Conservation (phyloP, 2,329 filamentous ascomycete species). For the Aureobasidium sp. region DNA sequence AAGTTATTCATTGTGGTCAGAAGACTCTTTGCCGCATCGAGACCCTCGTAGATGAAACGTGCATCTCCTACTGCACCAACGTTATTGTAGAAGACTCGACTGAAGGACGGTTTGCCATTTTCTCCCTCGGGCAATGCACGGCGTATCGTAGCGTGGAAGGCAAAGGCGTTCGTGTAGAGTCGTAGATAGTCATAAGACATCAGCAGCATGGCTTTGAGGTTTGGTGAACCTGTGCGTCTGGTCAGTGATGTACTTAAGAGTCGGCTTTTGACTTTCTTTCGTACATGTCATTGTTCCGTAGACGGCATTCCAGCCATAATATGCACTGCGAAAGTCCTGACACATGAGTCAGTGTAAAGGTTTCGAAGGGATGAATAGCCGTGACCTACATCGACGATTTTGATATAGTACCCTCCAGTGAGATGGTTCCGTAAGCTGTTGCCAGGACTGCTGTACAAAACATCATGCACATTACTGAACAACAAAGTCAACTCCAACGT, state of each 20-base stretch:
- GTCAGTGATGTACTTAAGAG: not conserved
- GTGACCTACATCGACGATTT: conserved; percentile 54
- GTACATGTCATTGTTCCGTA: conserved; percentile 61
- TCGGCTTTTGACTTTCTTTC: too few relatives aligned
- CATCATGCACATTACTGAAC: conserved; percentile 67
- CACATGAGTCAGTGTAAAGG: not conserved
- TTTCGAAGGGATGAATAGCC: too few relatives aligned
- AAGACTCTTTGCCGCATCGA: conserved; percentile 44
- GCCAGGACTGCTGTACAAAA: conserved; percentile 64
- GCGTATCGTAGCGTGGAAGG: conserved; percentile 62
- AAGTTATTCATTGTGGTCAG: conserved; percentile 46
- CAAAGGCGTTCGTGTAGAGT: conserved; percentile 68
- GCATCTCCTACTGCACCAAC: conserved; percentile 44
- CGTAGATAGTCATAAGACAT: conserved; percentile 67
- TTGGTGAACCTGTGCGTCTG: conserved; percentile 46
- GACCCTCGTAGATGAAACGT: conserved; percentile 44
- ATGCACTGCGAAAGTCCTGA: conserved; percentile 57
- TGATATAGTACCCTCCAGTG: conserved; percentile 60
- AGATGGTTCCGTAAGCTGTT: conserved; percentile 64
- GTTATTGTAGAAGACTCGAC: conserved; percentile 43
- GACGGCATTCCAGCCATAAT: conserved; percentile 63
- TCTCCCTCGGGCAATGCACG: conserved; percentile 34
- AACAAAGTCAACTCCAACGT: conserved; percentile 65
- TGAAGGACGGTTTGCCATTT: conserved; percentile 31
- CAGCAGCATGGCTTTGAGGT: conserved; percentile 60